Evolutionary conservation across 2,329 filamentous ascomycete genomes (phyloP), one percentile per base, ranked within the genome.

Genomic region (Aurifilum marmelostoma): DNA sequence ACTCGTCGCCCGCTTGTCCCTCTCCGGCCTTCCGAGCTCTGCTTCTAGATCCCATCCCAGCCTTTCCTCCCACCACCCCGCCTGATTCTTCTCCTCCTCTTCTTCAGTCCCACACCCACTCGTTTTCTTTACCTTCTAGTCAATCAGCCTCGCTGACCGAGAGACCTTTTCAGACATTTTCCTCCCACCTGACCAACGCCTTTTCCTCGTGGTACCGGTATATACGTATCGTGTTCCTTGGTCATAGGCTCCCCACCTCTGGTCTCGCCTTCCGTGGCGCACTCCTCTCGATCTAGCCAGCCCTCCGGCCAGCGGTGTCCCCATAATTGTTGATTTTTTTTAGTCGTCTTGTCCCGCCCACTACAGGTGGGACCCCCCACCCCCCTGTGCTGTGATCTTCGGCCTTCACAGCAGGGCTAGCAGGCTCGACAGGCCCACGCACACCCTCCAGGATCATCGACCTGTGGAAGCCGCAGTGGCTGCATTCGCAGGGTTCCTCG

Each of bases 251-350:
- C 60, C 21, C 60, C 60, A 63, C 41, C 27, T 43, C 24, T 47
- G 60, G 47, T 56, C 34, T 64, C 43, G 43, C 43, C 62, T 54
- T 24, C n/a, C 63, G 29, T 11, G 34, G n/a, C 32, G 21, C 47
- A 41, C 12, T 47, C 18, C 61, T 37, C 34, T 56, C 29, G 32
- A n/a, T 65, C 47, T 56, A 41, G 47, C n/a, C 34, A 41, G 47
- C 34, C 24, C 34, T 47, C 59, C 64, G 64, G 34, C 37, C 64
- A 37, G 59, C 27, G 54, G 24, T 21, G 64, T 29, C 64, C 27
- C 64, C 64, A 66, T 66, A 66, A 59, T 66, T 58, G n/a, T 32
- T 14, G 50, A 47, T 43, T 41, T 59, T 66, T 65, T 43, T 47
- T 66, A 43, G 59, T 62, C 59, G 34, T n/a, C 59, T 43, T 62